A percentile compares a stretch with the other conserved stretches of the same genome.
phyloP scores from a whole-genome alignment of 495 filamentous ascomycete species.

The Aspergillus saccharolyticus region DNA sequence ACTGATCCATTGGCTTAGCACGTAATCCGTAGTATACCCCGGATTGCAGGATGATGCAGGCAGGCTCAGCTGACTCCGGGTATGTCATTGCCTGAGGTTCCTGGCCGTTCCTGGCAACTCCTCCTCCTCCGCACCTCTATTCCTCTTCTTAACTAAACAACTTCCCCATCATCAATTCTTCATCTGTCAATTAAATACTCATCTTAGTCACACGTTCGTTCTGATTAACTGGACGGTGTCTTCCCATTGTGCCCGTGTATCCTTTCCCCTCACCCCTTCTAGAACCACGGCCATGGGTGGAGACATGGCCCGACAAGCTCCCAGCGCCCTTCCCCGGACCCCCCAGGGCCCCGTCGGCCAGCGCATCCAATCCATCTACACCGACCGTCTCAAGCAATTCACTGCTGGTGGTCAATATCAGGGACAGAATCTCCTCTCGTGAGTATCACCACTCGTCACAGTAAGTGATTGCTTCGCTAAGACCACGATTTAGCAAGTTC shows the following conservation, averaged over 20 bases:
- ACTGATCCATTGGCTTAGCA: too few species aligned
- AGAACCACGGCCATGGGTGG: conserved; percentile 40
- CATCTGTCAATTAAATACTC: neutral
- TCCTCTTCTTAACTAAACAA: too few species aligned
- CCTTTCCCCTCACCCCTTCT: conserved; percentile 2
- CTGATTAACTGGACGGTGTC: neutral
- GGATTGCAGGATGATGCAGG: neutral
- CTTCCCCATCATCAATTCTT: neutral
- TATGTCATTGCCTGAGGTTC: neutral
- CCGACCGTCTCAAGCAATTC: conserved; percentile 76
- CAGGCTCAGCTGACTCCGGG: neutral
- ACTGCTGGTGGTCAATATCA: conserved; percentile 76
- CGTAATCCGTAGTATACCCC: too few species aligned
- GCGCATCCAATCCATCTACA: conserved; percentile 83
- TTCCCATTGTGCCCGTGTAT: conserved; percentile 7
- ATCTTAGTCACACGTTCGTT: neutral
- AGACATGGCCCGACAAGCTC: conserved; percentile 37
- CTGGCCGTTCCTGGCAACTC: conserved; percentile 10
- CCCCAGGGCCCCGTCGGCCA: conserved; percentile 66
- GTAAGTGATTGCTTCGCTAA: conserved; percentile 1
- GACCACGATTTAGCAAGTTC: conserved; percentile 54
- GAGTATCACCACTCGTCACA: conserved; percentile 23
- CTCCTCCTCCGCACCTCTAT: conserved; percentile 1
- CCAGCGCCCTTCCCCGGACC: conserved; percentile 51
- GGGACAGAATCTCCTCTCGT: conserved; percentile 67